phyloP scores from a whole-genome alignment of 2,329 filamentous ascomycete species.

The Pseudogymnoascus sp. region DNA sequence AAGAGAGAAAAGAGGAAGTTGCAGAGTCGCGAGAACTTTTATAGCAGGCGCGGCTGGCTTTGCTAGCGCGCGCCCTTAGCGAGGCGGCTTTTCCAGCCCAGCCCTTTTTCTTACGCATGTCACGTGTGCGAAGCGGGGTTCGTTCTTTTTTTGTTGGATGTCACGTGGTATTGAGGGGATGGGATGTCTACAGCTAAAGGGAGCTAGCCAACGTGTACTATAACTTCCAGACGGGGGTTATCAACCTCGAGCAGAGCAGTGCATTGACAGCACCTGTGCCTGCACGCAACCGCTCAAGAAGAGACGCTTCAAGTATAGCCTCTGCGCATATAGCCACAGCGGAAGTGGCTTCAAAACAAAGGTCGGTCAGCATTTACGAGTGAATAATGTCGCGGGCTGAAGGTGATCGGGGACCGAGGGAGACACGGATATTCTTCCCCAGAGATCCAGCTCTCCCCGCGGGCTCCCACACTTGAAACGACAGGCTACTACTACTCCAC shows the following conservation, averaged over 20 bases:
- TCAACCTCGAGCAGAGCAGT: neutral
- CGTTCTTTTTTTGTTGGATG: neutral
- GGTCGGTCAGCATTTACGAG: constrained; percentile 6
- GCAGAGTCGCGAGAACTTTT: constrained; percentile 6
- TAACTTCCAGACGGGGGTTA: neutral
- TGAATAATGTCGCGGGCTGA: neutral
- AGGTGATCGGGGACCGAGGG: neutral
- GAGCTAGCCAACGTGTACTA: constrained; percentile 5
- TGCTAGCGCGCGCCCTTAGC: neutral
- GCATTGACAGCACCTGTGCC: constrained; percentile 3
- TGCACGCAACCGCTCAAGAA: neutral
- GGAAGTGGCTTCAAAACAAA: neutral
- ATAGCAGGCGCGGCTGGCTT: constrained; percentile 5
- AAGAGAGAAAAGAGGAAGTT: constrained; percentile 33
- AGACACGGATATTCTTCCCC: neutral
- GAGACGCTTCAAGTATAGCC: neutral
- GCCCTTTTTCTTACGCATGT: neutral
- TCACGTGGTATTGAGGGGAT: constrained; percentile 1
- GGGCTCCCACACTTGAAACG: neutral
- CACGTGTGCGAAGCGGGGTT: neutral
- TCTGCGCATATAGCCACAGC: neutral
- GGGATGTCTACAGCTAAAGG: constrained; percentile 3
- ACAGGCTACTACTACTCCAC: neutral
- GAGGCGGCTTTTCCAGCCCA: neutral
- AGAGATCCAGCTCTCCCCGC: neutral